These are phyloP conservation scores for Pseudohalonectria lignicola DNA, from an alignment of 2,329 filamentous ascomycete genomes.

Conservation along the genomic window DNA sequence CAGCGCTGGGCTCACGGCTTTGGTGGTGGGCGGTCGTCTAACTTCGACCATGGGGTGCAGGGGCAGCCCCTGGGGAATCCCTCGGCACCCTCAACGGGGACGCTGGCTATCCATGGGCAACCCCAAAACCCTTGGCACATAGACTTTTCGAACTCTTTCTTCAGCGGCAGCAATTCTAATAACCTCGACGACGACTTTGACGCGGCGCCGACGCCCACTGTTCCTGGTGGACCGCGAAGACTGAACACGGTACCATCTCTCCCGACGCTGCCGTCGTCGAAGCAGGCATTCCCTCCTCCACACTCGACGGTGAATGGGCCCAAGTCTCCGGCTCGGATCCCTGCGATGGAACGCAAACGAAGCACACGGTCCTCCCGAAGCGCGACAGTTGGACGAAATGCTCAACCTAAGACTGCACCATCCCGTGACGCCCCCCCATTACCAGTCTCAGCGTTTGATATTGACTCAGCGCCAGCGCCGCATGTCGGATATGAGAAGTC, in stretches of 20 bases:
- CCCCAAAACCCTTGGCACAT: conserved; percentile 26
- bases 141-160: conserved; percentile 36
- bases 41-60: conserved; percentile 58
- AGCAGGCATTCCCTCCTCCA: not conserved
- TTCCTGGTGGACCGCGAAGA: conserved; percentile 66
- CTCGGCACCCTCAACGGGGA: no score
- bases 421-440: conserved; percentile 16
- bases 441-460: conserved; percentile 18
- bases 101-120: not conserved
- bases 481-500: conserved; percentile 48
- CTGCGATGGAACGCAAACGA: conserved; percentile 37
- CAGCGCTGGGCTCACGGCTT: conserved; percentile 47
- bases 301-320: no score
- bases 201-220: conserved; percentile 74
- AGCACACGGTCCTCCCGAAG: conserved; percentile 48
- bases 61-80: no score
- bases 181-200: conserved; percentile 49
- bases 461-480: conserved; percentile 46
- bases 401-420: conserved; percentile 12
- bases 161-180: conserved; percentile 13
- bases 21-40: conserved; percentile 47
- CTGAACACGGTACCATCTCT: conserved; percentile 22
- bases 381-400: conserved; percentile 23
- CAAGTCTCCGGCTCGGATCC: conserved; percentile 3
- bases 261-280: conserved; percentile 22